Evolutionary conservation across 2,329 filamentous ascomycete genomes (phyloP).

Genomic region (Trichoderma aggressivum): DNA sequence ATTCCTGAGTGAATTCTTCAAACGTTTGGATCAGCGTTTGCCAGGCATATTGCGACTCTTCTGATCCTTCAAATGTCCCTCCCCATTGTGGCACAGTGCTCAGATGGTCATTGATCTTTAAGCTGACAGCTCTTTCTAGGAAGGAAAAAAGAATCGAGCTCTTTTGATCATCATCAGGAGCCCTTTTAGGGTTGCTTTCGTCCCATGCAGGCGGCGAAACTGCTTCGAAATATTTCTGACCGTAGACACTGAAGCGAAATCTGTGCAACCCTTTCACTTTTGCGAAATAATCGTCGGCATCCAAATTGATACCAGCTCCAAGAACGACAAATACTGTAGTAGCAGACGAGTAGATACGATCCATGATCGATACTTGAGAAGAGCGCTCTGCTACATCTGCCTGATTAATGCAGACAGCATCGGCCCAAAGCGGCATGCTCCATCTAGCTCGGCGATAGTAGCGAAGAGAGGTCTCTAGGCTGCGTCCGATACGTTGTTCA

Average conservation of each 20-base stretch:
- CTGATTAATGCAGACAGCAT: slow-evolving; percentile 16
- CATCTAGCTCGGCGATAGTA: not conserved
- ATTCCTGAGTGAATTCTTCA: not conserved
- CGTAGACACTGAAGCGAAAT: not conserved
- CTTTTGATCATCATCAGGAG: not conserved
- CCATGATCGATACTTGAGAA: slow-evolving; percentile 13
- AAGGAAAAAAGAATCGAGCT: not conserved
- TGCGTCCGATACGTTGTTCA: not conserved
- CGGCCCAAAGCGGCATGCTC: slow-evolving; percentile 5
- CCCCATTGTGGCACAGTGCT: not conserved
- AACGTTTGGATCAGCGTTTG: not conserved
- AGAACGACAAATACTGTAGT: slow-evolving; percentile 4
- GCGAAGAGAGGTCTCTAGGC: not conserved
- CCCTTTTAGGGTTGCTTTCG: not conserved
- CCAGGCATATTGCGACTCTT: not conserved
- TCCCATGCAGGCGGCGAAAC: not conserved
- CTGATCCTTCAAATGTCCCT: not conserved
- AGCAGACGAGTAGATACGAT: slow-evolving; percentile 12
- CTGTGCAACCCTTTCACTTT: not conserved
- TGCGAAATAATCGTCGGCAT: not conserved
- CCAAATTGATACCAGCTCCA: not conserved
- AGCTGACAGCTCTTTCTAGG: not conserved
- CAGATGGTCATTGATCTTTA: not conserved
- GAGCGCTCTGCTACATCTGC: not conserved
- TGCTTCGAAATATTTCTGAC: not conserved